Conservation (phyloP, 2,329 filamentous ascomycete genomes). For the Tolypocladium amazonense region DNA sequence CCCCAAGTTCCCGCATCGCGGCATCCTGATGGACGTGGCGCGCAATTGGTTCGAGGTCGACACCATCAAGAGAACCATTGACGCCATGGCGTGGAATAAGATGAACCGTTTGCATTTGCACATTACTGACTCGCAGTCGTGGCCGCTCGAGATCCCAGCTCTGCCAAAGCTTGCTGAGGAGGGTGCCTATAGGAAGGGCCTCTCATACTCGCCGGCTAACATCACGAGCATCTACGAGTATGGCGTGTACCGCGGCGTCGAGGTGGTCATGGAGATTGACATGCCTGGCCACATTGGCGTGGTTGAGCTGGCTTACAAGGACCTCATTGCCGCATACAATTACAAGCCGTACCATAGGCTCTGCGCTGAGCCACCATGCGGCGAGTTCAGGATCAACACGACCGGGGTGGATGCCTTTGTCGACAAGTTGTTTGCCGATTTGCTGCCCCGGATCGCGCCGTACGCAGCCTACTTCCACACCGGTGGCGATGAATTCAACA, state of each 20-base stretch:
- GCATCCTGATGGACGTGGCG: conserved; percentile 68
- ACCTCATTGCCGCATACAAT: conserved; percentile 44
- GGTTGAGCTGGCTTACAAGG: conserved; percentile 39
- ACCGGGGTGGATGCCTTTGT: conserved; percentile 61
- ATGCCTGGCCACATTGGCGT: conserved; percentile 51
- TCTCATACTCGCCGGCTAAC: conserved; percentile 58
- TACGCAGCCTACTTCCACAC: conserved; percentile 74
- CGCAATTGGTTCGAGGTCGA: conserved; percentile 59
- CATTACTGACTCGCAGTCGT: conserved; percentile 74
- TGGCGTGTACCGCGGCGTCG: conserved; percentile 50
- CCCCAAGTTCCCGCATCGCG: conserved; percentile 67
- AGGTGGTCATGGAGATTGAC: conserved; percentile 50
- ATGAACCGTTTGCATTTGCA: conserved; percentile 76
- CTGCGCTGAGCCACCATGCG: conserved; percentile 54
- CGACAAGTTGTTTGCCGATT: conserved; percentile 60
- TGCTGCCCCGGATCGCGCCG: conserved; percentile 60
- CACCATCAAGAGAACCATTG: conserved; percentile 65
- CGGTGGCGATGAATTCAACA: conserved; percentile 80
- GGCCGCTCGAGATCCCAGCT: conserved; percentile 71
- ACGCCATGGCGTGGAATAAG: conserved; percentile 69
- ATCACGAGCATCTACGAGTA: conserved; percentile 60
- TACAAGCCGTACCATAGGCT: conserved; percentile 45
- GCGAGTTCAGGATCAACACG: conserved; percentile 67
- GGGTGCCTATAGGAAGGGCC: conserved; percentile 59
- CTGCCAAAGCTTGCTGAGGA: conserved; percentile 59